Base-by-base conservation (phyloP, 2,329 filamentous ascomycete species). In the Epichloe amarillans region DNA sequence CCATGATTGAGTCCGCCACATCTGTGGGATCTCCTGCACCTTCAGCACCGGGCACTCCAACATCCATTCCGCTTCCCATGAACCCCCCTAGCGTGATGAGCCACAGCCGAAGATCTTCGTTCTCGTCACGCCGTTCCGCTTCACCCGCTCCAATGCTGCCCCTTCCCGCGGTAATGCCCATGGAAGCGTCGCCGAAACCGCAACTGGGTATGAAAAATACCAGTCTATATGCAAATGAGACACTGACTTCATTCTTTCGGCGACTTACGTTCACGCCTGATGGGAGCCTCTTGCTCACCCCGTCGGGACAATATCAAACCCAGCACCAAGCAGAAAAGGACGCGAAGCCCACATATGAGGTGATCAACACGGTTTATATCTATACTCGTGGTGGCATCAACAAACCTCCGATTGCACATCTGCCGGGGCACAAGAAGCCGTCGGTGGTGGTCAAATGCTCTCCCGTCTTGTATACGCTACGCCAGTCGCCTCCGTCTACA, bases 361-460 rank as follows among this genome's bases (percentile, higher is more conserved):
- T 96, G 48, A 89, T 86, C 60, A 98, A 98, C 63, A 98, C 93
- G 0, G 94, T 98, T 21, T 98, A 98, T 68, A 93, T 98, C 50
- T 98, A 98, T 67, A 96, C 91, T 0, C 78, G 93, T 59, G 93
- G 90, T 33, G 93, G 93, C 23, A 88, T 98, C 62, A 97, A 96
- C 70, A 96, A 94, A 65, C 89, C 93, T 1, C 93, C 93, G 2
- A 86, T 97, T 52, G 89, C 91, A 6, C 93, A 97, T 67, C 76
- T 98, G 6, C 93, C 93, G 0, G 93, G 93, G 2, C 91, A 97
- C 68, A 98, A 96, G 73, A 98, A 98, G 67, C 93, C 93, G 0
- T 97, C 93, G 0, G 88, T 98, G 11, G 93, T 90, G 1, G 88
- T 98, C 53, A 88, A 88, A 62, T 98, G 93, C 64, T 98, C 91